Conservation (phyloP, 2,329 filamentous ascomycete genomes). For the Ophiostoma quercus region DNA sequence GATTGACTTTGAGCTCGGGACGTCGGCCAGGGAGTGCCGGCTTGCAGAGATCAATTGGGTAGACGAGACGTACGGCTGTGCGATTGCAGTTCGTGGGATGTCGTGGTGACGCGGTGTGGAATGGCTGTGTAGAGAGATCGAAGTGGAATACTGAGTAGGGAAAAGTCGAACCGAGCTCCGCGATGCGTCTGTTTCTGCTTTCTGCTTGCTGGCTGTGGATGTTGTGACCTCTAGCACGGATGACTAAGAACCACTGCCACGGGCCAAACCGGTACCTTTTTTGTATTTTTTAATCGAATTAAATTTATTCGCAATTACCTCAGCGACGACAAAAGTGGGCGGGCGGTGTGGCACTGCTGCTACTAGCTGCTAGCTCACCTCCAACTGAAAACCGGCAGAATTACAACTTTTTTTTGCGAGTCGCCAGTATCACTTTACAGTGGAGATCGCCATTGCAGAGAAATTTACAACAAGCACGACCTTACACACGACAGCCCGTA, state of each 20-base stretch:
- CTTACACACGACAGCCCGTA: neutral
- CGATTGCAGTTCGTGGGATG: neutral
- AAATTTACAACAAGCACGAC: slow-evolving; percentile 2
- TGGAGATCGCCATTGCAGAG: neutral
- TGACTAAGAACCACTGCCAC: slow-evolving; percentile 4
- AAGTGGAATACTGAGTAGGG: neutral
- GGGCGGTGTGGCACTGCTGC: slow-evolving; percentile 17
- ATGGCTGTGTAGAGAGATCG: neutral
- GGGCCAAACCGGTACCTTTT: slow-evolving; percentile 26
- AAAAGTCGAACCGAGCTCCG: slow-evolving; percentile 12
- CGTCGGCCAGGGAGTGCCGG: too few species aligned
- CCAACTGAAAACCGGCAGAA: slow-evolving; percentile 24
- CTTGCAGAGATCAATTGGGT: neutral
- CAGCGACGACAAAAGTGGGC: neutral
- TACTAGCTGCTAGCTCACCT: neutral
- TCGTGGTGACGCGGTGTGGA: neutral
- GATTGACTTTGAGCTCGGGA: neutral
- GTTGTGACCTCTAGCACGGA: neutral
- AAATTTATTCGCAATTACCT: slow-evolving; percentile 8
- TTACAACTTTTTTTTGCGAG: slow-evolving; percentile 19
- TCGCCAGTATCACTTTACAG: neutral
- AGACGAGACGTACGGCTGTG: neutral
- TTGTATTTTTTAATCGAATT: slow-evolving; percentile 4
- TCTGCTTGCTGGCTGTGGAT: neutral
- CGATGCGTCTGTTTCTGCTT: neutral